Base-by-base conservation (phyloP, 2,329 filamentous ascomycete genomes). In the Venturia aucupariae region DNA sequence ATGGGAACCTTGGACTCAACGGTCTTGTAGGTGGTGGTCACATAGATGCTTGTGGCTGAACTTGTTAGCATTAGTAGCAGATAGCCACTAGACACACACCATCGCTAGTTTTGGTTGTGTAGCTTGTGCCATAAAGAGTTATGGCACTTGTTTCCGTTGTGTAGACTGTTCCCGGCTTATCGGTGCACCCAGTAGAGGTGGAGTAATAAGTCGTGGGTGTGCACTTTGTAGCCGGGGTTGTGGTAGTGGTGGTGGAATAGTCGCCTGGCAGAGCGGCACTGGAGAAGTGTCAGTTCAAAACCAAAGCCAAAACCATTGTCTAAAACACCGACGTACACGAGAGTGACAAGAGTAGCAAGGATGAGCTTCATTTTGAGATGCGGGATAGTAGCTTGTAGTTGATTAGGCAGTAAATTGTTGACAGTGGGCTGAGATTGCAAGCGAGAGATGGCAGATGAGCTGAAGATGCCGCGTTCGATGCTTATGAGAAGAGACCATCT, bases 161-260 rank as follows among this genome's bases (percentile, higher is more conserved):
- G 30, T 30, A 57, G 13, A 57, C 11, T 19, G 51, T 57, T 57
- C 30, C 51, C 8, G 51, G 51, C 15, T 32, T 30, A 5, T 19
- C 24, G 19, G 24, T 57, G 15, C 30, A 57, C 15, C 51, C 51
- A 35, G 30, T 35, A 19, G 51, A 35, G 51, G 51, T 57, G 15
- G 51, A 57, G 51, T 35, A 57, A 35, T 57, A 57, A 4, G 51
- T 57, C 51, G 51, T 57, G 7, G 51, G 51, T 19, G 51, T 57
- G 51, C 51, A 57, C 30, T 57, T 32, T 57, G 51, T 32, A 8
- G 30, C 19, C 8, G 51, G 27, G 19, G 27, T 35, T 32, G 51
- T 57, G 4, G 51, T 57, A 5, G 51, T 57, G 30, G 24, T 57
- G 51, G 44, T 48, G 39, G 39, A 13, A 35, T 57, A 57, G 24